Percentiles rank a stretch among this genome's conserved stretches.
These are phyloP conservation scores for Aspergillus ustus DNA, from an alignment of 2,329 filamentous ascomycete species.

Conservation along the genomic window DNA sequence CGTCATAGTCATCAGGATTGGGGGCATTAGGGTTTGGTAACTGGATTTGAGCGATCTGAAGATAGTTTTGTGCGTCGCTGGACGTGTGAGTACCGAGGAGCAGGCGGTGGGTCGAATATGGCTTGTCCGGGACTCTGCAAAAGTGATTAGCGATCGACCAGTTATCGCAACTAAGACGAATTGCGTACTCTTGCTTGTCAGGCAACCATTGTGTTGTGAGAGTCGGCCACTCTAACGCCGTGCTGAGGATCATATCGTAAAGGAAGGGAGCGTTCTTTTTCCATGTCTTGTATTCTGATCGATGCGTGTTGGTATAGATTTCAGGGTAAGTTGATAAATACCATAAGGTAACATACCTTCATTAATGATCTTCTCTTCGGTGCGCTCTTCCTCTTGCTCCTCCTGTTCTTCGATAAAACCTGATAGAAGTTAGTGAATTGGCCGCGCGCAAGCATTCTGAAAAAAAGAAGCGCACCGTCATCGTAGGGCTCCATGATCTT, in stretches of 20 bases:
- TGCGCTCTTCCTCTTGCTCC: conserved; percentile 72
- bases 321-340: not conserved
- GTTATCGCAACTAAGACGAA: not conserved
- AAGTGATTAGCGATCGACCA: conserved; percentile 5
- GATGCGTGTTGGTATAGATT: conserved; percentile 10
- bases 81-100: conserved; percentile 95
- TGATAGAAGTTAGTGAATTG: conserved; percentile 28
- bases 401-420: conserved; percentile 45
- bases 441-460: conserved; percentile 16
- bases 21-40: conserved; percentile 77
- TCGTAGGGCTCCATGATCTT: conserved; percentile 42
- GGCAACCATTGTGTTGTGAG: conserved; percentile 98
- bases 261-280: conserved; percentile 99
- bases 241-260: conserved; percentile 96
- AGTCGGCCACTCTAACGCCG: conserved; percentile 95
- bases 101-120: conserved; percentile 83
- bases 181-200: conserved; percentile 75
- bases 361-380: conserved; percentile 87
- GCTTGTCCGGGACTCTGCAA: conserved; percentile 74
- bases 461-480: conserved; percentile 32
- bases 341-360: conserved; percentile 63
- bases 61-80: conserved; percentile 80
- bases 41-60: conserved; percentile 93
- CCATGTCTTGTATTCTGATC: conserved; percentile 96
- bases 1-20: conserved; percentile 84